Percentiles rank a stretch among this genome's conserved stretches.
phyloP scores from a whole-genome alignment of 139 green algal species.

The Coelastrella sp. region DNA sequence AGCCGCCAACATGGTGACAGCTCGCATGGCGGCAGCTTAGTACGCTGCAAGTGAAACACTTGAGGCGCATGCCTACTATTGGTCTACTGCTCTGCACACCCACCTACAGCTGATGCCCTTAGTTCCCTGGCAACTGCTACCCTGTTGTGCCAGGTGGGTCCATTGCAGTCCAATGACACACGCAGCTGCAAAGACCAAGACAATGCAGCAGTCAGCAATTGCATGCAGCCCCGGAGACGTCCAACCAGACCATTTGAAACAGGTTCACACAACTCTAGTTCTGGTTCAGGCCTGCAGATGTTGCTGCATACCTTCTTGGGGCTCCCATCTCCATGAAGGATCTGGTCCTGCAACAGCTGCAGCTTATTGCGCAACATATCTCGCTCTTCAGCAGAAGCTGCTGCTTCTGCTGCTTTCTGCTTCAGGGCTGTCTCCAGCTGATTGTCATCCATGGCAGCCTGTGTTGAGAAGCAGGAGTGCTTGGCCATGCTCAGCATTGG shows the following conservation, averaged over 20 bases:
- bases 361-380: constrained; percentile 43
- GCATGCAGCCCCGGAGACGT: not conserved
- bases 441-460: constrained; percentile 2
- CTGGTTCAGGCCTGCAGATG: not conserved
- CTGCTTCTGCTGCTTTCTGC: constrained; percentile 39
- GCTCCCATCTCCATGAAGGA: constrained; percentile 31
- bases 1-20: no score
- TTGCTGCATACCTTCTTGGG: constrained; percentile 14
- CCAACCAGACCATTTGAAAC: no score
- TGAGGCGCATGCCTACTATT: not conserved
- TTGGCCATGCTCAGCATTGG: not conserved
- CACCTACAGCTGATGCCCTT: constrained; percentile 2
- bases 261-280: no score
- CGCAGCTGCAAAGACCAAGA: constrained; percentile 1
- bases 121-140: constrained; percentile 27
- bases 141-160: constrained; percentile 28
- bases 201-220: not conserved
- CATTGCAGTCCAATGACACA: constrained; percentile 24
- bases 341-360: constrained; percentile 37
- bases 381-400: constrained; percentile 41
- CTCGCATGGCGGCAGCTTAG: not conserved
- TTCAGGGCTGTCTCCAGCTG: constrained; percentile 36
- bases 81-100: not conserved
- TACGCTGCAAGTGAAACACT: not conserved
- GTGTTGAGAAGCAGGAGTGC: not conserved